Percentiles rank a stretch among this genome's conserved stretches.
These are phyloP conservation scores for Saksenaea oblongispora DNA, from an alignment of 371 early-diverging fungal genomes.

Conservation along the genomic window DNA sequence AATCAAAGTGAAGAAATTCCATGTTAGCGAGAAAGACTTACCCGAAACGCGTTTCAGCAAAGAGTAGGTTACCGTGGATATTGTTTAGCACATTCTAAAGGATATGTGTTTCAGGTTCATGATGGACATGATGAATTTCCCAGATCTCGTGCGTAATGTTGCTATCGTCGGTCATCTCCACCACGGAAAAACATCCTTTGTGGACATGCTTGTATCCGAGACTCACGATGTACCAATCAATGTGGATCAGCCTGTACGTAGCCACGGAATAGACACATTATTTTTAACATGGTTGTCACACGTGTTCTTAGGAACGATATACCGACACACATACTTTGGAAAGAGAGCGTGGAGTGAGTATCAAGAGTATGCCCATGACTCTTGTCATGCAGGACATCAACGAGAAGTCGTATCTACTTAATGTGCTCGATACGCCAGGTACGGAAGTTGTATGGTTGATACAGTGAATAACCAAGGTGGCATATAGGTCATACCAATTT, in stretches of 20 bases:
- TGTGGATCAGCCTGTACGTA: constrained; percentile 54
- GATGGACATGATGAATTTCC: constrained; percentile 83
- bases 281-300: background rate
- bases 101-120: constrained; percentile 62
- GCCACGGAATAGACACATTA: background rate
- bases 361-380: constrained; percentile 94
- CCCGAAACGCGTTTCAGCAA: constrained; percentile 86
- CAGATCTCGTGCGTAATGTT: constrained; percentile 84
- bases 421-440: constrained; percentile 95
- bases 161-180: constrained; percentile 95
- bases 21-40: constrained; percentile 81
- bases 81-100: background rate
- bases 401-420: constrained; percentile 88
- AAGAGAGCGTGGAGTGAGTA: constrained; percentile 85
- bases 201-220: constrained; percentile 90
- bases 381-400: constrained; percentile 84
- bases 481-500: constrained; percentile 88
- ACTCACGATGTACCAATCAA: constrained; percentile 76
- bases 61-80: constrained; percentile 59
- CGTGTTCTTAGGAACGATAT: constrained; percentile 66
- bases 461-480: background rate
- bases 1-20: constrained; percentile 80
- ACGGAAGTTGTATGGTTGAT: constrained; percentile 4
- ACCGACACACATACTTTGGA: constrained; percentile 94
- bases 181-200: constrained; percentile 94